phyloP scores from a whole-genome alignment of 495 filamentous ascomycete species.

The Polyplosphaeria fusca region DNA sequence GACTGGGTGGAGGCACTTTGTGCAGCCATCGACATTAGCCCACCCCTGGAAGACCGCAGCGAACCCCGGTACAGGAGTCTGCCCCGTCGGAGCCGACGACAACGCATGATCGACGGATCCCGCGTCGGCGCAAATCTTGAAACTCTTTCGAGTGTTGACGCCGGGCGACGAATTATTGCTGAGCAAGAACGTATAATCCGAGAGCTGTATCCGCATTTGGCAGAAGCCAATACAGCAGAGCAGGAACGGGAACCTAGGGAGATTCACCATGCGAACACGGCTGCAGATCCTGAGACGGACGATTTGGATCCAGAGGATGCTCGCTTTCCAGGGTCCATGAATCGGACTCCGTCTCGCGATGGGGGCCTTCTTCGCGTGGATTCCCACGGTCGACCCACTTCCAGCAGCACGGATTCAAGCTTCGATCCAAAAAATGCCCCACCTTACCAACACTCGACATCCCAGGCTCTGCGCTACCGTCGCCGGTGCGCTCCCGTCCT shows the following conservation, averaged over 20 bases:
- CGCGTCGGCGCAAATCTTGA: constrained; percentile 11
- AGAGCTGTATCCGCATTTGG: constrained; percentile 31
- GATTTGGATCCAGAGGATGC: constrained; percentile 35
- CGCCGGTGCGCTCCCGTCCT: constrained; percentile 41
- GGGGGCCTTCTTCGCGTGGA: neutral
- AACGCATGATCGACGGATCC: constrained; percentile 23
- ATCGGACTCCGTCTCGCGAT: neutral
- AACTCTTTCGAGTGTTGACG: constrained; percentile 5
- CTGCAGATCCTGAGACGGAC: constrained; percentile 27
- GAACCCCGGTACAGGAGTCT: constrained; percentile 54
- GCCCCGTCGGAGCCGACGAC: constrained; percentile 39
- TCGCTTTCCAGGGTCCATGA: constrained; percentile 18
- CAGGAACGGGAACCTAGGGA: neutral
- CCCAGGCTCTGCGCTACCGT: constrained; percentile 39
- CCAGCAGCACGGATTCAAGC: constrained; percentile 23
- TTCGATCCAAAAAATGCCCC: constrained; percentile 32
- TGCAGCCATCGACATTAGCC: constrained; percentile 53
- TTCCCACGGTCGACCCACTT: constrained; percentile 17
- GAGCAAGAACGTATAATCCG: constrained; percentile 35
- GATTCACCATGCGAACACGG: neutral
- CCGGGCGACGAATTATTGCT: constrained; percentile 25
- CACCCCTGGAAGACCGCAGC: constrained; percentile 52
- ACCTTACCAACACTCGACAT: constrained; percentile 24
- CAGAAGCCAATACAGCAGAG: neutral
- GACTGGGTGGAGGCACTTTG: constrained; percentile 54